phyloP scores from a whole-genome alignment of 1,139 yeast genomes.

The Fermentozyma sake region DNA sequence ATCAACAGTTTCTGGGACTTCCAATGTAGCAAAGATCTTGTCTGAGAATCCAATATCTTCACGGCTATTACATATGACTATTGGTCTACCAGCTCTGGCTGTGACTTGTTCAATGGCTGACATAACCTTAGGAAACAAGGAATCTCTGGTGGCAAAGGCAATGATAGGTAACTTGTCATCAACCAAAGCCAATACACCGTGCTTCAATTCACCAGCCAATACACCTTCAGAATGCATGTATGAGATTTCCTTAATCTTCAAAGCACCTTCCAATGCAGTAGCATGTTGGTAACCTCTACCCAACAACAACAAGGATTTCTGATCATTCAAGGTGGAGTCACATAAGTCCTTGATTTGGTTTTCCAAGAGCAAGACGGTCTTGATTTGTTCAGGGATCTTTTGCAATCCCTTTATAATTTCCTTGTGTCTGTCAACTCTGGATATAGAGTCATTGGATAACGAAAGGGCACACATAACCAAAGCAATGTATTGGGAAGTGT shows the following conservation, averaged over 20 bases:
- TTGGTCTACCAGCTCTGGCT: conserved; percentile 97
- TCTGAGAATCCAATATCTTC: conserved; percentile 55
- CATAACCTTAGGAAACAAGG: conserved; percentile 93
- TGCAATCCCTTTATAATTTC: conserved; percentile 87
- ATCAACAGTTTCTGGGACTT: conserved; percentile 94
- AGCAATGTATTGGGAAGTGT: conserved; percentile 97
- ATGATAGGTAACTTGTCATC: conserved; percentile 92
- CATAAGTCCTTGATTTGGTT: conserved; percentile 73
- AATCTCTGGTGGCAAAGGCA: conserved; percentile 96
- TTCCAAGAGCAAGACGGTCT: conserved; percentile 69
- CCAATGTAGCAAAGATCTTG: conserved; percentile 64
- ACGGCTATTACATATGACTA: conserved; percentile 87
- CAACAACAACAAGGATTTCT: conserved; percentile 80
- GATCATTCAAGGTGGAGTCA: conserved; percentile 64
- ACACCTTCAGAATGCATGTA: conserved; percentile 99
- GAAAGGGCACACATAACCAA: conserved; percentile 95
- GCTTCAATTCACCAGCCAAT: conserved; percentile 97
- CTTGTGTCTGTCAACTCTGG: conserved; percentile 67
- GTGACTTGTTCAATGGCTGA: conserved; percentile 96
- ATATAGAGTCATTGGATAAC: conserved; percentile 84
- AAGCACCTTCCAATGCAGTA: conserved; percentile 96
- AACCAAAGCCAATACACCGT: conserved; percentile 95
- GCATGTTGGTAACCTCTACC: conserved; percentile 99
- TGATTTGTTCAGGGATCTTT: conserved; percentile 81
- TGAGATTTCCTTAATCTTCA: conserved; percentile 96